Conservation (phyloP, 495 filamentous ascomycete genomes). For the Podospora sp. region DNA sequence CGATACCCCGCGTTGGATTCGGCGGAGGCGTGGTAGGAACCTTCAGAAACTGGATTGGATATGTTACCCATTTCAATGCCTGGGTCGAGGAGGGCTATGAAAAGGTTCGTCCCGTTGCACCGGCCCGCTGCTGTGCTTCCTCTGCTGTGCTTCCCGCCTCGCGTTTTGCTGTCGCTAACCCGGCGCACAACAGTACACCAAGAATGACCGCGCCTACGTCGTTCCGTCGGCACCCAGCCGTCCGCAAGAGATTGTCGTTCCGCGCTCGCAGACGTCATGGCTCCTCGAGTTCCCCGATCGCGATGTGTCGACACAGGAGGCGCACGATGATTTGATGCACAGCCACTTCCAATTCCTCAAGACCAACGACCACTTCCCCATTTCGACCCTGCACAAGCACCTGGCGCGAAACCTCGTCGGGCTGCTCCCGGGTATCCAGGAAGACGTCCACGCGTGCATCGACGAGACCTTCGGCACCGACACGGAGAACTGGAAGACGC, state of each 20-base stretch:
- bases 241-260: conserved; percentile 40
- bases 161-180: neutral
- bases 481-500: conserved; percentile 35
- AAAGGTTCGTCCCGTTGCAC: conserved; percentile 26
- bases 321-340: conserved; percentile 37
- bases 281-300: conserved; percentile 42
- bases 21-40: conserved; percentile 31
- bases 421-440: conserved; percentile 39
- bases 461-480: conserved; percentile 36
- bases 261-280: conserved; percentile 39
- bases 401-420: conserved; percentile 36
- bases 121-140: neutral
- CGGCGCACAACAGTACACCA: conserved; percentile 32
- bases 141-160: neutral
- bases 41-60: conserved; percentile 37
- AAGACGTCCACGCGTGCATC: conserved; percentile 36
- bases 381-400: conserved; percentile 39
- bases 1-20: conserved; percentile 38
- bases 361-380: conserved; percentile 35
- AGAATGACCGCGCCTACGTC: conserved; percentile 36
- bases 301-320: conserved; percentile 33
- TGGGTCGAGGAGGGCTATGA: conserved; percentile 42
- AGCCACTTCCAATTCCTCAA: conserved; percentile 39
- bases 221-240: conserved; percentile 36
- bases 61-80: conserved; percentile 30